Evolutionary conservation across 495 filamentous ascomycete genomes (phyloP), one percentile per base, ranked within the genome.

Genomic region (Staphylotrichum longicolle): DNA sequence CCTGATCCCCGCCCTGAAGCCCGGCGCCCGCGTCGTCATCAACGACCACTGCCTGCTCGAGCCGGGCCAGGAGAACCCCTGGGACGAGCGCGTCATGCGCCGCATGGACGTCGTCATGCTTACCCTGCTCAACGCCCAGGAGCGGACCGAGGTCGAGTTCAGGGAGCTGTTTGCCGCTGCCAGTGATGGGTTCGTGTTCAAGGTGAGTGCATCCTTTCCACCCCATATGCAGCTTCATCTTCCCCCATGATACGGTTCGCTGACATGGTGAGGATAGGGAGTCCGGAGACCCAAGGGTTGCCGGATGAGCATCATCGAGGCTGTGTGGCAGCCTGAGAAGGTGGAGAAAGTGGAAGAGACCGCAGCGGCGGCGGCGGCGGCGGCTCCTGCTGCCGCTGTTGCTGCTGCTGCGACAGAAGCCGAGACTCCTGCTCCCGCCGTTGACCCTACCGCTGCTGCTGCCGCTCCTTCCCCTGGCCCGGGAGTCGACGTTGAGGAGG

Each of bases 51-150:
- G 82, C 64, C 66, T 85, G 30, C 71, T 66, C 12, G 77, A 80
- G 41, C 63, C 76, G 0, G 77, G 73, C 6, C 65, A 69, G 14
- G 72, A 80, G 70, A 71, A 72, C 33, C 57, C 71, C 2, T 80
- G 77, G 70, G 81, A 84, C 57, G 82, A 84, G 68, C 73, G 70
- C 35, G 69, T 78, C 48, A 75, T 79, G 63, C 73, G 83, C n/a
- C 75, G 77, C 8, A 83, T 83, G 80, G 83, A 85, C 62, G 66
- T 83, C 40, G 78, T 81, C 37, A 85, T 85, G 82, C 67, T 83
- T 54, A 72, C 74, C 2, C 65, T 84, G 40, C 70, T 83, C 34
- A 85, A 85, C 61, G 75, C 82, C 7, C 78, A 79, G 70, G 82
- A 85, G 77, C 73, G 83, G 4, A 75, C 70, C 6, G 77, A 78